phyloP scores from a whole-genome alignment of 768 basidiomycete species.

The Calocybe gangraenosa region DNA sequence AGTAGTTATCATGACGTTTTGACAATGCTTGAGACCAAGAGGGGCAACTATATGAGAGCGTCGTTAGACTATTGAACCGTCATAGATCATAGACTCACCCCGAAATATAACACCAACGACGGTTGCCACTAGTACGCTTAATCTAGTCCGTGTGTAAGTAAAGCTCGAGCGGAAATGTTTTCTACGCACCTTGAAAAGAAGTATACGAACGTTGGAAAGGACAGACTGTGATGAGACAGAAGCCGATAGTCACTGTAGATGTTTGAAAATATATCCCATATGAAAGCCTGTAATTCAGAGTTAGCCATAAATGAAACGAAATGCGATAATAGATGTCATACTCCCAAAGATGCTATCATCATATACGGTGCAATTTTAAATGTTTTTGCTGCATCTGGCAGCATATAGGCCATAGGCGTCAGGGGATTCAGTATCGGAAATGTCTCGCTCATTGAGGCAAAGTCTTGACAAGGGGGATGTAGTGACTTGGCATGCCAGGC shows the following conservation, averaged over 20 bases:
- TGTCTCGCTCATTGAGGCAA: neutral
- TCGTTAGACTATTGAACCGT: neutral
- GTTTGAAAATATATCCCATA: constrained; percentile 29
- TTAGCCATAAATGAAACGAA: constrained; percentile 18
- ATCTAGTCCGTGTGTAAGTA: constrained; percentile 5
- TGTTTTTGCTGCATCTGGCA: constrained; percentile 21
- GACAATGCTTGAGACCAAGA: constrained; percentile 17
- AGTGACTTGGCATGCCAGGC: too few relatives aligned
- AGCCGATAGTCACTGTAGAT: constrained; percentile 23
- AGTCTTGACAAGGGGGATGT: neutral
- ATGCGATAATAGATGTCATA: constrained; percentile 14
- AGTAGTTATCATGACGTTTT: neutral
- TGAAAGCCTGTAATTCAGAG: constrained; percentile 22
- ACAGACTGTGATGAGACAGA: constrained; percentile 13
- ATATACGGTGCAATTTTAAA: constrained; percentile 23
- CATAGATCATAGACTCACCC: constrained; percentile 12
- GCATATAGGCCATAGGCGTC: constrained; percentile 27
- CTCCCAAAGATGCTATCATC: constrained; percentile 16
- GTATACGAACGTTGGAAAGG: constrained; percentile 22
- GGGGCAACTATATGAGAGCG: constrained; percentile 3
- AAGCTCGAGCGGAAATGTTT: neutral
- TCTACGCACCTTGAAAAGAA: constrained; percentile 25
- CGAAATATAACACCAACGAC: constrained; percentile 17
- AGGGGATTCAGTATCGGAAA: constrained; percentile 20
- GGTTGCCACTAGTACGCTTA: constrained; percentile 18